Evolutionary conservation across 2,329 filamentous ascomycete species (phyloP).

Genomic region (Fusarium lateritium): DNA sequence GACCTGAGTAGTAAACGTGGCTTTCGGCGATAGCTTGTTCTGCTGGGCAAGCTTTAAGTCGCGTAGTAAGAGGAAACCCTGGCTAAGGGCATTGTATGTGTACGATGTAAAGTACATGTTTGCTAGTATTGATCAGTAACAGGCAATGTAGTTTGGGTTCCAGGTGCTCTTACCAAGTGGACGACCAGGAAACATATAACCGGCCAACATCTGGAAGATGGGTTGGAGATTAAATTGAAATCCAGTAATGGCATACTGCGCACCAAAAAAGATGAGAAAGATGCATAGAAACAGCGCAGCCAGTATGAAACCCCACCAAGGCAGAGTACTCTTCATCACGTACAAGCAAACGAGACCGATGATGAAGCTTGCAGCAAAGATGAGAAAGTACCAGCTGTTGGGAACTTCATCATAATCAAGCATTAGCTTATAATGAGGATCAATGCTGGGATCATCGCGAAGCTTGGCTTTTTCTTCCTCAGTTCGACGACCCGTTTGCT

Average conservation of each 20-base stretch:
- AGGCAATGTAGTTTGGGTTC: rapidly evolving
- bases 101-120: constrained; percentile 41
- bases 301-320: constrained; percentile 60
- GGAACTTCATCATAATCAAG: constrained; percentile 32
- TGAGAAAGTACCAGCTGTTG: constrained; percentile 27
- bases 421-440: constrained; percentile 41
- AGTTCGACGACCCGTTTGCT: neutral
- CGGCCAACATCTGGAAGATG: constrained; percentile 36
- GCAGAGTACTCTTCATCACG: constrained; percentile 43
- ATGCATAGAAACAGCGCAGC: constrained; percentile 54
- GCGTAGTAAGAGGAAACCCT: constrained; percentile 17
- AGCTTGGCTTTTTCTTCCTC: constrained; percentile 36
- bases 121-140: neutral
- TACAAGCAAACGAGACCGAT: constrained; percentile 43
- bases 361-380: constrained; percentile 8
- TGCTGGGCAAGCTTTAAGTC: constrained; percentile 31
- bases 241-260: constrained; percentile 40
- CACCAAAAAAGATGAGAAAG: constrained; percentile 59
- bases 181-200: constrained; percentile 31
- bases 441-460: constrained; percentile 22
- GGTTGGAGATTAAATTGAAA: constrained; percentile 27
- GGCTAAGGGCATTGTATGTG: constrained; percentile 23
- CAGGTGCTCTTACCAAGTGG: constrained; percentile 19
- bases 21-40: constrained; percentile 32
- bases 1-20: constrained; percentile 60